phyloP scores from a whole-genome alignment of 2,329 filamentous ascomycete genomes.

The Grosmannia clavigera region DNA sequence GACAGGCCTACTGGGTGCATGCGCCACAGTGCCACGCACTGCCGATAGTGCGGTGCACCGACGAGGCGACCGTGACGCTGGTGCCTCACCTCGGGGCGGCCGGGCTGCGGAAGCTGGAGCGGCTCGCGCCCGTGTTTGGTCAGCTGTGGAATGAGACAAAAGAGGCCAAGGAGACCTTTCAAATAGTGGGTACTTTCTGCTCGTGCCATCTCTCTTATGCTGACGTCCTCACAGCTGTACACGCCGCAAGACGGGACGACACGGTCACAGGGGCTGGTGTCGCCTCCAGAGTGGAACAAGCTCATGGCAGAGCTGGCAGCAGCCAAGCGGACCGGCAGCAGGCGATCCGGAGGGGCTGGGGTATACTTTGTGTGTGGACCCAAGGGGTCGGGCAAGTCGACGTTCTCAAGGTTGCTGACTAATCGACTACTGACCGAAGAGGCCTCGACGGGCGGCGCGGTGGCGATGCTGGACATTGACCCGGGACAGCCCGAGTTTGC shows the following conservation, averaged over 20 bases:
- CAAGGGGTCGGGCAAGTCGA: conserved; percentile 66
- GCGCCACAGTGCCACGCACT: conserved; percentile 59
- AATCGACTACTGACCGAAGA: conserved; percentile 52
- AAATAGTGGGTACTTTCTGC: conserved; percentile 1
- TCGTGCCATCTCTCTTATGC: neutral
- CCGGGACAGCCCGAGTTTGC: conserved; percentile 67
- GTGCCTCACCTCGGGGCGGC: conserved; percentile 36
- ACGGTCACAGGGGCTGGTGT: conserved; percentile 40
- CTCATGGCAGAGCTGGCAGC: conserved; percentile 35
- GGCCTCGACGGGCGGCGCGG: conserved; percentile 17
- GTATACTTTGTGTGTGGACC: conserved; percentile 53
- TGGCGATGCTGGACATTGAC: conserved; percentile 62
- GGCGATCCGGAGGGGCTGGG: conserved; percentile 1
- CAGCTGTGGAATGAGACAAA: conserved; percentile 48
- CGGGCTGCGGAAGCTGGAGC: conserved; percentile 40
- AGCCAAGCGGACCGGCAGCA: conserved; percentile 18
- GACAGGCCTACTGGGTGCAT: conserved; percentile 40
- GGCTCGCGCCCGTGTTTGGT: conserved; percentile 53
- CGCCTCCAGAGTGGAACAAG: conserved; percentile 49
- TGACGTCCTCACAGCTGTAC: conserved; percentile 30
- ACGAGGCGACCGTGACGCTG: conserved; percentile 41
- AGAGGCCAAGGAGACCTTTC: conserved; percentile 3
- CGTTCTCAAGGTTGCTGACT: conserved; percentile 52
- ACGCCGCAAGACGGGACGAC: conserved; percentile 29
- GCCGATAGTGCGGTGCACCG: conserved; percentile 47